Evolutionary conservation across 108 stramenopile genomes (phyloP), one percentile per base, ranked within the genome.

Genomic region (Fragilariopsis cylindrus): DNA sequence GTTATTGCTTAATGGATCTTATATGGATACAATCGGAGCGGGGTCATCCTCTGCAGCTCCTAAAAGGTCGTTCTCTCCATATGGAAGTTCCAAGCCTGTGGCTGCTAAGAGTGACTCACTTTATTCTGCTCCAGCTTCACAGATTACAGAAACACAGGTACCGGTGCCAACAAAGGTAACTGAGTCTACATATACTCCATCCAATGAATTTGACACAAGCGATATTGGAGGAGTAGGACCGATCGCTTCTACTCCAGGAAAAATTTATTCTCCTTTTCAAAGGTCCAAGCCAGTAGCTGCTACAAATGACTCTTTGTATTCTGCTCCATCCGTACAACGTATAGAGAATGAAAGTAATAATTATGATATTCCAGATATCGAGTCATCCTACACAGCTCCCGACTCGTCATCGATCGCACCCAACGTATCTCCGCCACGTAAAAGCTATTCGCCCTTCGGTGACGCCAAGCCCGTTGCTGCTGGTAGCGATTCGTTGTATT

Each of bases 41-140:
- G 21, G 21, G 21, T 18, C 46, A 8, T 40, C 42, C 13, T 42
- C 42, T 44, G 15, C 62, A 11, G 9, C 50, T 6, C 66, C 66
- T 2, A 68, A 68, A 16, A 63, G 46, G 66, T 68, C 66, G 16
- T 68, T 50, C 50, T 68, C 66, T 52, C 66, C 66, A 3, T 68
- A 50, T 68, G 66, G 66, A 68, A 44, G 66, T 9, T 47, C 48
- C 48, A 68, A 68, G 30, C 66, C 66, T 3, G 50, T 39, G 15
- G 48, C 66, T 68, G 66, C 45, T 48, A 44, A 16, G 49, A 68
- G 50, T 40, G 66, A 49, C 46, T 49, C 66, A 50, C 12, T 52
- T 3, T 68, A 49, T 68, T 12, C 48, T 68, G 30, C 66, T 45
- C 62, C 62, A 16, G 58, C 58, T 60, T 60, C 19, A 30, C 21